phyloP scores from a whole-genome alignment of 2,329 filamentous ascomycete genomes.

The Colletotrichum aenigma region DNA sequence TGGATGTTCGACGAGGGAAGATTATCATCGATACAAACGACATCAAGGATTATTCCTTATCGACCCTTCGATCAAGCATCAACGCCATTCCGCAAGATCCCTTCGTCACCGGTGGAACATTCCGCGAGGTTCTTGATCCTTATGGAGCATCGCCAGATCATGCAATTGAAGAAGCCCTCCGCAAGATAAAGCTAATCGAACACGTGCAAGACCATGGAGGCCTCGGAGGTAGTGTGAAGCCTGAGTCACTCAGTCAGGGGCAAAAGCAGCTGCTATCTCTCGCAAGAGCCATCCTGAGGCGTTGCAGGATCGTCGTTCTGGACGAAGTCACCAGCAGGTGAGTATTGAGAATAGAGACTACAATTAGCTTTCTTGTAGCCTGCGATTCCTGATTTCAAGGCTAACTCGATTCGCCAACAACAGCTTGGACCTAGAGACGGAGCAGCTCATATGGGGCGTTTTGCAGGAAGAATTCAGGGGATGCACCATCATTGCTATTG shows the following conservation, averaged over 20 bases:
- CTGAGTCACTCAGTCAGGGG: background rate
- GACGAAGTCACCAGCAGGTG: background rate
- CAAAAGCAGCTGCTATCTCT: background rate
- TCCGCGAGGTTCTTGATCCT: background rate
- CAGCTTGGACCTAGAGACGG: background rate
- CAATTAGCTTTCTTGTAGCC: too few relatives aligned
- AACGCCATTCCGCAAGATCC: background rate
- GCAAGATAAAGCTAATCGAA: background rate
- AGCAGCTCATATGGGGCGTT: background rate
- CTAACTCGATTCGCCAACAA: background rate
- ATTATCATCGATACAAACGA: background rate
- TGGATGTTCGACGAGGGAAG: background rate
- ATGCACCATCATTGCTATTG: background rate
- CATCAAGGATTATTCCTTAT: background rate
- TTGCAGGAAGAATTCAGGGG: background rate
- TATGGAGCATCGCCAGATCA: background rate
- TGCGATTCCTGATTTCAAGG: background rate
- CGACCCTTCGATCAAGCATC: background rate
- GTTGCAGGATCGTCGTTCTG: background rate
- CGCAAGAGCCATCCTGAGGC: background rate
- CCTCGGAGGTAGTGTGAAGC: accelerated
- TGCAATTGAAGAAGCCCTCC: background rate
- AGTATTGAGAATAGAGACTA: background rate
- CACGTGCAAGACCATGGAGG: background rate
- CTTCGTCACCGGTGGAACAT: accelerated